Evolutionary conservation across 2,329 filamentous ascomycete genomes (phyloP).

Genomic region (Fusarium sp.): DNA sequence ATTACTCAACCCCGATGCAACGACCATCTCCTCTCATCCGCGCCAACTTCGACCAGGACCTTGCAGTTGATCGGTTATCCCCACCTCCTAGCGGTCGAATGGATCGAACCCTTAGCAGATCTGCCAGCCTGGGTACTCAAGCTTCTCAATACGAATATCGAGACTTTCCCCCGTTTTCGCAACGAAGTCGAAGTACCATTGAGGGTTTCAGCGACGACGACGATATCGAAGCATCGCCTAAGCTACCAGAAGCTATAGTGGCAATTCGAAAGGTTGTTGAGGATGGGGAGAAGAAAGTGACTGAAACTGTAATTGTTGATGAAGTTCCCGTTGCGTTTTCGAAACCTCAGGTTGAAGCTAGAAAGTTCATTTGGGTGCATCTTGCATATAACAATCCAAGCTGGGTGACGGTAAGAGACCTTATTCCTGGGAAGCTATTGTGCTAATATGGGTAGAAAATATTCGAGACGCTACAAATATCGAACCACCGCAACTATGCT

Average conservation of each 20-base stretch:
- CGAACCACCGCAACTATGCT: slow-evolving; percentile 52
- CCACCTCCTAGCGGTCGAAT: slow-evolving; percentile 48
- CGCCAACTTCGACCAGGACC: slow-evolving; percentile 53
- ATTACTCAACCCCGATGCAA: slow-evolving; percentile 46
- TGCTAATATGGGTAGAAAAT: slow-evolving; percentile 51
- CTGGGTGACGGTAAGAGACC: slow-evolving; percentile 63
- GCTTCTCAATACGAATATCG: slow-evolving; percentile 48
- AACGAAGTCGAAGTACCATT: slow-evolving; percentile 49
- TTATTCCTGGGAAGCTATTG: fast-evolving
- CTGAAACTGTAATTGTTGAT: slow-evolving; percentile 47
- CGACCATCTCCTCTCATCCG: slow-evolving; percentile 50
- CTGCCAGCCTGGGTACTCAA: slow-evolving; percentile 50
- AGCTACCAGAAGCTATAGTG: slow-evolving; percentile 50
- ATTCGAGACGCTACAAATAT: slow-evolving; percentile 56
- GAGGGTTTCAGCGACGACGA: slow-evolving; percentile 43
- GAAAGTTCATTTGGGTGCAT: slow-evolving; percentile 69
- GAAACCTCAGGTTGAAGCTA: slow-evolving; percentile 49
- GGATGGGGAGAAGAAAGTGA: slow-evolving; percentile 29
- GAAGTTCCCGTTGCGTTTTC: slow-evolving; percentile 47
- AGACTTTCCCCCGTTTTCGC: slow-evolving; percentile 52
- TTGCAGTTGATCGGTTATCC: slow-evolving; percentile 53
- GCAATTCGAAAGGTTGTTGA: slow-evolving; percentile 45
- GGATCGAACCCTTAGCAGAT: slow-evolving; percentile 50
- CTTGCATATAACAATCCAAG: slow-evolving; percentile 66
- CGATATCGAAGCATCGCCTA: slow-evolving; percentile 47